Evolutionary conservation across 768 basidiomycete genomes (phyloP).

Genomic region (Termitomyces sp.): DNA sequence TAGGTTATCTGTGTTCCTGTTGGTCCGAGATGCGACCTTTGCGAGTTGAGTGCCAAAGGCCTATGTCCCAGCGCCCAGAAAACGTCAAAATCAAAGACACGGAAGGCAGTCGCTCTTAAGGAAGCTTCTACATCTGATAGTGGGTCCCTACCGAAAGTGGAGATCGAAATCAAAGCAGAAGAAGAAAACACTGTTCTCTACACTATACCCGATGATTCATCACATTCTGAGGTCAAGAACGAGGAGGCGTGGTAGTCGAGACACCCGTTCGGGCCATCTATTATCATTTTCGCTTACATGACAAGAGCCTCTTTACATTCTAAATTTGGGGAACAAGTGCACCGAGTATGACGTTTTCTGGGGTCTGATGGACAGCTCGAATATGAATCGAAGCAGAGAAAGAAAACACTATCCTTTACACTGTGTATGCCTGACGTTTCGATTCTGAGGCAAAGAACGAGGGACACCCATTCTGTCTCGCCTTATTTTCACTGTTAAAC

Average conservation of each 20-base stretch:
- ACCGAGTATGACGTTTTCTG: neutral
- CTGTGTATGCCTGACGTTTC: too few species aligned
- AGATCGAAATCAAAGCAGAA: slow-evolving; percentile 27
- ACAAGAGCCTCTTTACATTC: neutral
- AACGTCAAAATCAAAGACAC: slow-evolving; percentile 14
- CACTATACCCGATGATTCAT: neutral
- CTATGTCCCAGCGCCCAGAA: slow-evolving; percentile 63
- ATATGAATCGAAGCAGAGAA: neutral
- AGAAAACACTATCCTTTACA: too few species aligned
- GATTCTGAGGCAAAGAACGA: too few species aligned
- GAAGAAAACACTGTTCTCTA: slow-evolving; percentile 9
- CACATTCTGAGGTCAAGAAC: neutral
- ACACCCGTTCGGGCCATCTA: neutral
- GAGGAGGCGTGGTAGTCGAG: slow-evolving; percentile 9
- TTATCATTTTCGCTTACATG: neutral
- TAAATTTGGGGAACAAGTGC: neutral
- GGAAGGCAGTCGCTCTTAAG: slow-evolving; percentile 18
- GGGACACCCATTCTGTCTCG: neutral
- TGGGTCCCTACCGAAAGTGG: slow-evolving; percentile 25
- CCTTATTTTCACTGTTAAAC: neutral
- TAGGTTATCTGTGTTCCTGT: slow-evolving; percentile 67
- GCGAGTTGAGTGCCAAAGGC: slow-evolving; percentile 46
- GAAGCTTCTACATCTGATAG: slow-evolving; percentile 2
- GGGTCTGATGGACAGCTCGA: neutral
- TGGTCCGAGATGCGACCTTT: slow-evolving; percentile 59